Conservation (phyloP, 345 rosid genomes). For the Citrus australasica region DNA sequence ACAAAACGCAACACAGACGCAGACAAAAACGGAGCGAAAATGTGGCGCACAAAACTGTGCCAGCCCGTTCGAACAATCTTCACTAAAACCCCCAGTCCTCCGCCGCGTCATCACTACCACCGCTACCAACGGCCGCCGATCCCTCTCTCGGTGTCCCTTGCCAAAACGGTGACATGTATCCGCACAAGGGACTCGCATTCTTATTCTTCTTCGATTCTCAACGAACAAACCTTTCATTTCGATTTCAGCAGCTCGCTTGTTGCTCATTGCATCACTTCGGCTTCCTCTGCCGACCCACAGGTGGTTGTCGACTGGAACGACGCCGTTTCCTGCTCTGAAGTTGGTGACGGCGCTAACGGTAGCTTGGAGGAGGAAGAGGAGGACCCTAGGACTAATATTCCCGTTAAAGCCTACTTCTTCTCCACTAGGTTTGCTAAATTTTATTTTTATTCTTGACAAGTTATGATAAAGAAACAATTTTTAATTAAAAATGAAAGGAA, state of each 20-base stretch:
- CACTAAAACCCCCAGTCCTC: constrained; percentile 1
- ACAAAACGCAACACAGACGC: no score
- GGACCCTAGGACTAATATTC: constrained; percentile 55
- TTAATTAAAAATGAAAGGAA: background rate
- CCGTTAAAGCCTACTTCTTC: constrained; percentile 86
- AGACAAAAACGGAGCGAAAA: background rate
- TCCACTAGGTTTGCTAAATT: constrained; percentile 62
- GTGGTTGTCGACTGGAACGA: constrained; percentile 39
- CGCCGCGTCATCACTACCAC: background rate
- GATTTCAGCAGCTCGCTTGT: constrained; percentile 3
- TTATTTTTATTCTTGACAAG: background rate
- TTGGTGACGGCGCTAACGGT: constrained; percentile 22
- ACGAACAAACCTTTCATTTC: background rate
- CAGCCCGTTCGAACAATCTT: constrained; percentile 25
- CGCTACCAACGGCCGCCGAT: background rate
- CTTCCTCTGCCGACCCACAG: constrained; percentile 17
- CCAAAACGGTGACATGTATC: constrained; percentile 15
- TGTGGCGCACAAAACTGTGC: constrained; percentile 28
- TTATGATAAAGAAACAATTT: background rate
- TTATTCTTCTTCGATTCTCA: background rate
- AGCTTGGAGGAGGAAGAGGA: constrained; percentile 41
- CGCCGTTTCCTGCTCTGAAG: constrained; percentile 38
- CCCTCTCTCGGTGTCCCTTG: background rate
- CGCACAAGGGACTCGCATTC: background rate
- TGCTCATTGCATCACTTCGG: constrained; percentile 35